A percentile compares a stretch with the other conserved stretches of the same genome.
Conservation (phyloP, 78 protist genomes). For the Planoprotostelium fungivorum region DNA sequence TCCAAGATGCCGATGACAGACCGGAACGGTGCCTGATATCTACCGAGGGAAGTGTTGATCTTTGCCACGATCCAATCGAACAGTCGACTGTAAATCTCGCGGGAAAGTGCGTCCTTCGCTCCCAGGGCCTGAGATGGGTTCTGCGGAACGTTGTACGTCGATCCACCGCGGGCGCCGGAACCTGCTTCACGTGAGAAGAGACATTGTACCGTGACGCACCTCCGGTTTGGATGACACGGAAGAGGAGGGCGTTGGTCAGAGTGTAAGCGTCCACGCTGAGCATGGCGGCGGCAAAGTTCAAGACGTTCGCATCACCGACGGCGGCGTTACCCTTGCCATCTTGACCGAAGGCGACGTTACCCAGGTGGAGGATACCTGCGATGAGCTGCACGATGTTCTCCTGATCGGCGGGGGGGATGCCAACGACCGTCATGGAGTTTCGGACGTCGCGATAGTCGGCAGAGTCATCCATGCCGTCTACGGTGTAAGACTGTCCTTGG, state of each 20-base stretch:
- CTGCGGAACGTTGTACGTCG: slow-evolving; percentile 61
- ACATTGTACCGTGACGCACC: slow-evolving; percentile 30
- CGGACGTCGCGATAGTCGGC: slow-evolving; percentile 50
- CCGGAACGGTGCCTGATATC: slow-evolving; percentile 40
- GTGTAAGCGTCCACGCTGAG: slow-evolving; percentile 47
- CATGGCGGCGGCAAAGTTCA: slow-evolving; percentile 54
- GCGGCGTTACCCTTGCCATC: slow-evolving; percentile 72
- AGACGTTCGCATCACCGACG: slow-evolving; percentile 41
- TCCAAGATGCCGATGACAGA: slow-evolving; percentile 78
- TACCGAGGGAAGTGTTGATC: slow-evolving; percentile 51
- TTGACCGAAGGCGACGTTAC: slow-evolving; percentile 64
- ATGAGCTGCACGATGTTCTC: slow-evolving; percentile 22
- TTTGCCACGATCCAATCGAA: slow-evolving; percentile 79
- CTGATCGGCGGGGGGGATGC: slow-evolving; percentile 49
- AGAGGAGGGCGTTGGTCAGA: slow-evolving; percentile 43
- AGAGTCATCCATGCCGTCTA: slow-evolving; percentile 48
- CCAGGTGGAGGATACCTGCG: slow-evolving; percentile 68
- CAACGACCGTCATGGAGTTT: slow-evolving; percentile 50
- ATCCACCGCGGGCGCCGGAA: slow-evolving; percentile 44
- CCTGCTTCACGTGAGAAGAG: slow-evolving; percentile 23
- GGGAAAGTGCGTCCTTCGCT: slow-evolving; percentile 79
- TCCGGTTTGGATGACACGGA: slow-evolving; percentile 57
- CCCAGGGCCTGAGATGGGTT: slow-evolving; percentile 73
- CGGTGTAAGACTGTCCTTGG: slow-evolving; percentile 47
- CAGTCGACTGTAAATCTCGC: slow-evolving; percentile 76